Percentiles rank a stretch among this genome's conserved stretches.
Evolutionary conservation across 495 filamentous ascomycete species (phyloP).

Genomic region (Aspergillus baeticus): DNA sequence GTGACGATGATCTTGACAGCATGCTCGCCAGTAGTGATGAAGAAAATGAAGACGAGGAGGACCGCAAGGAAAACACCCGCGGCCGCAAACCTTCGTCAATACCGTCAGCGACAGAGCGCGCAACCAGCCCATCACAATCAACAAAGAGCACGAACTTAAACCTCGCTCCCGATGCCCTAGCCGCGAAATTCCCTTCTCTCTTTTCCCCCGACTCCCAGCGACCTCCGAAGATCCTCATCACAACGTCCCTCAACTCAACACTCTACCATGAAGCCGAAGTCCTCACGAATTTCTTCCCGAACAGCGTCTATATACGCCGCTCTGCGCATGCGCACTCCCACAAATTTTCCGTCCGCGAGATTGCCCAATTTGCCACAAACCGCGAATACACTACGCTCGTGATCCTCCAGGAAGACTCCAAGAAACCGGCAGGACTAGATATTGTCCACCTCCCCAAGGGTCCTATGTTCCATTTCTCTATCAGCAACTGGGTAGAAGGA

Average conservation of each 20-base stretch:
- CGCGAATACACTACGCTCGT: conserved; percentile 77
- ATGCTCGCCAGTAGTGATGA: conserved; percentile 36
- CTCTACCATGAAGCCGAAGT: conserved; percentile 78
- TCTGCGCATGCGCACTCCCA: conserved; percentile 75
- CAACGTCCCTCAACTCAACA: conserved; percentile 80
- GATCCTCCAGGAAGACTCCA: conserved; percentile 81
- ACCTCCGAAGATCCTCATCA: conserved; percentile 80
- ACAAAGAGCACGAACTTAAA: conserved; percentile 70
- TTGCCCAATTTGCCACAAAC: conserved; percentile 77
- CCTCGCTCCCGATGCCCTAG: conserved; percentile 65
- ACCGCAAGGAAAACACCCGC: conserved; percentile 42
- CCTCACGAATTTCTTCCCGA: conserved; percentile 79
- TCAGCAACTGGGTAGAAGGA: conserved; percentile 83
- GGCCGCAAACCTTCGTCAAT: conserved; percentile 32
- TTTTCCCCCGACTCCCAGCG: conserved; percentile 61
- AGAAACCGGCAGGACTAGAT: conserved; percentile 72
- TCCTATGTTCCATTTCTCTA: conserved; percentile 83
- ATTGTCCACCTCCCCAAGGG: conserved; percentile 81
- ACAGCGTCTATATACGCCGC: conserved; percentile 82
- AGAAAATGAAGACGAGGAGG: conserved; percentile 41
- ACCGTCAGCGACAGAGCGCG: conserved; percentile 52
- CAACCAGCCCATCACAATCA: conserved; percentile 57
- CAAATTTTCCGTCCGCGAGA: conserved; percentile 88
- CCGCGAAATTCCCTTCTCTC: conserved; percentile 77
- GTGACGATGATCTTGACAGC: conserved; percentile 55